Base-by-base conservation (phyloP, 2,329 filamentous ascomycete species). In the Penicillium thymicola region DNA sequence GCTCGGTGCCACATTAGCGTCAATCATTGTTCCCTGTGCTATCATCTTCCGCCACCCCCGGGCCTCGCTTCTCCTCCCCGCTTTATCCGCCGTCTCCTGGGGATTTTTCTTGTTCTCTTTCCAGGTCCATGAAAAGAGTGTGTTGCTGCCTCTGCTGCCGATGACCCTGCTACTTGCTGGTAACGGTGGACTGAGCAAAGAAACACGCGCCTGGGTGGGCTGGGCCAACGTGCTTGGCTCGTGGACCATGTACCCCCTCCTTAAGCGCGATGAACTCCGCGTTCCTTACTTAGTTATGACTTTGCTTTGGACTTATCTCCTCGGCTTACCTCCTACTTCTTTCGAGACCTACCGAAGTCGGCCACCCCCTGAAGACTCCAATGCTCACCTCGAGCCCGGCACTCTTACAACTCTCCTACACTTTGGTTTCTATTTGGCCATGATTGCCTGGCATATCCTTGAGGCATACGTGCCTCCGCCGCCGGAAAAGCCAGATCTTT, bases 51-150 rank as follows among this genome's bases (percentile, higher is more conserved):
- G 91, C 54, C 86, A 86, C 48, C 94, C 94, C 0, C 84, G 85
- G 46, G 92, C 88, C 65, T 84, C 87, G 41, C 80, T 94, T 5
- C 76, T 97, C 14, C 92, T 92, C 1, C 82, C 90, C 36, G 90
- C 90, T 0, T 85, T 97, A 56, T 88, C 92, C 1, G 83, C 89
- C 2, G 92, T 90, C 0, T 89, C 92, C 2, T 99, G 94, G 94
- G 93, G 89, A 0, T 99, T 99, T 79, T 99, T 97, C 73, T 80
- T 99, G 16, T 97, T 95, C 77, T 95, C 91, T 67, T 99, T 96
- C 72, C 94, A 99, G 71, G 95, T 99, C 0, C 94, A 99, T 68
- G 94, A 99, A 77, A 99, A 99, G 82, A 97, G 92, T 63, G 91
- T 96, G 0, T 80, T 99, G 5, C 83, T 99, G 2, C 95, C 94